These are phyloP conservation scores for Phaeoacremonium minimum DNA, from an alignment of 2,329 filamentous ascomycete genomes.

Conservation along the genomic window DNA sequence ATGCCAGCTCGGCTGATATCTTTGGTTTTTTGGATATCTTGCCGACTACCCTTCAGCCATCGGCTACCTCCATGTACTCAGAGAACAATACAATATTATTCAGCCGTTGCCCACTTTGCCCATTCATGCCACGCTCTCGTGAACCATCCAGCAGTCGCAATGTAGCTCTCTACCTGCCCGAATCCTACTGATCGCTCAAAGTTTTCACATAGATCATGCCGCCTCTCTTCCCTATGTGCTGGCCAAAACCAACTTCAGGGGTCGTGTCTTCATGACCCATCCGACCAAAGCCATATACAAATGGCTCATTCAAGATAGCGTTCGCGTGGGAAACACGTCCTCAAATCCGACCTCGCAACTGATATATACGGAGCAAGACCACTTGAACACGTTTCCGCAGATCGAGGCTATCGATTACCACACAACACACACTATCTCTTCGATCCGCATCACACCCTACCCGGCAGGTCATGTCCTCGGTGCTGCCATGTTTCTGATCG, in stretches of 20 bases:
- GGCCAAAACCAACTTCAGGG: conserved; percentile 95
- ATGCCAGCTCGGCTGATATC: too few relatives aligned
- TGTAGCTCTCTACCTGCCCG: conserved; percentile 5
- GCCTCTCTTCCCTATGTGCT: conserved; percentile 96
- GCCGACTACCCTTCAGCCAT: too few relatives aligned
- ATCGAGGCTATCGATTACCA: conserved; percentile 99
- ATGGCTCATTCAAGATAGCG: conserved; percentile 96
- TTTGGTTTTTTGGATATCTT: too few relatives aligned
- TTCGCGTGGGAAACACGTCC: conserved; percentile 75
- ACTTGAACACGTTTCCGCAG: conserved; percentile 85
- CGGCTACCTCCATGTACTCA: conserved; percentile 15
- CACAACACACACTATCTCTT: conserved; percentile 94
- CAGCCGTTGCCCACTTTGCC: conserved; percentile 10
- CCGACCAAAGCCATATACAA: conserved; percentile 99
- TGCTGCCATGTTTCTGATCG: conserved; percentile 96
- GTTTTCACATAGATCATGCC: conserved; percentile 98
- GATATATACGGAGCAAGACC: conserved; percentile 93
- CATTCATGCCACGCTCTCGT: conserved; percentile 1
- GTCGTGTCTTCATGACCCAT: conserved; percentile 98
- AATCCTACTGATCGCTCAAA: conserved; percentile 31
- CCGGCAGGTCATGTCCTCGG: conserved; percentile 97
- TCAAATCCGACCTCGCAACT: conserved; percentile 63
- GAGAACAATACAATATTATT: conserved; percentile 20
- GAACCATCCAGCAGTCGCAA: conserved; percentile 2
- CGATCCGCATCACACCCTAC: conserved; percentile 93